Conservation (phyloP, 805 yeast species). For the Komagataella pseudopastoris region DNA sequence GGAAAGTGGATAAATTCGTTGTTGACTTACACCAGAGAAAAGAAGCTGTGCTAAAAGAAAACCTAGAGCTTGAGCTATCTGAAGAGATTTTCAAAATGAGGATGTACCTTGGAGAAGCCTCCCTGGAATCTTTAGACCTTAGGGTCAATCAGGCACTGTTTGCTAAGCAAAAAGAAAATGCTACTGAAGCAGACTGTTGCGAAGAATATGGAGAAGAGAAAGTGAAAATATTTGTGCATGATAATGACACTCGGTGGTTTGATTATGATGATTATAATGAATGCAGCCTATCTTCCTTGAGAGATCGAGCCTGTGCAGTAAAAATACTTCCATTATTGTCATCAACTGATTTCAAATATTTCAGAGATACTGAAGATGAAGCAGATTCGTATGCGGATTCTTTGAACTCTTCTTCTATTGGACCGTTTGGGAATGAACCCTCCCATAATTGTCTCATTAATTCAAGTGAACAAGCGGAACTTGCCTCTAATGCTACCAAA, state of each 20-base stretch:
- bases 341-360: constrained; percentile 59
- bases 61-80: constrained; percentile 31
- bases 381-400: constrained; percentile 21
- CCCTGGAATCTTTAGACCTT: constrained; percentile 41
- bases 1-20: constrained; percentile 36
- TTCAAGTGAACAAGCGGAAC: constrained; percentile 11
- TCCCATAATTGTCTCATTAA: constrained; percentile 51
- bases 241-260: constrained; percentile 45
- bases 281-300: constrained; percentile 27
- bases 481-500: constrained; percentile 10
- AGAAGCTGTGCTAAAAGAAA: constrained; percentile 29
- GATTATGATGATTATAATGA: constrained; percentile 53
- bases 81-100: constrained; percentile 29
- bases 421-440: constrained; percentile 37
- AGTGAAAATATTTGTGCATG: constrained; percentile 12
- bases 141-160: constrained; percentile 40
- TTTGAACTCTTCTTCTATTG: constrained; percentile 14
- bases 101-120: constrained; percentile 54
- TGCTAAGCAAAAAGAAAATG: not conserved
- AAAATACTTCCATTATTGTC: constrained; percentile 48
- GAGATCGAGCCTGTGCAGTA: constrained; percentile 23
- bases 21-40: constrained; percentile 59
- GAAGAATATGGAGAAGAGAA: constrained; percentile 4
- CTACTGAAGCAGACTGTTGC: constrained; percentile 7
- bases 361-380: constrained; percentile 37